These are phyloP conservation scores for Nannizzia gypsea DNA, from an alignment of 2,329 filamentous ascomycete genomes.

Conservation along the genomic window DNA sequence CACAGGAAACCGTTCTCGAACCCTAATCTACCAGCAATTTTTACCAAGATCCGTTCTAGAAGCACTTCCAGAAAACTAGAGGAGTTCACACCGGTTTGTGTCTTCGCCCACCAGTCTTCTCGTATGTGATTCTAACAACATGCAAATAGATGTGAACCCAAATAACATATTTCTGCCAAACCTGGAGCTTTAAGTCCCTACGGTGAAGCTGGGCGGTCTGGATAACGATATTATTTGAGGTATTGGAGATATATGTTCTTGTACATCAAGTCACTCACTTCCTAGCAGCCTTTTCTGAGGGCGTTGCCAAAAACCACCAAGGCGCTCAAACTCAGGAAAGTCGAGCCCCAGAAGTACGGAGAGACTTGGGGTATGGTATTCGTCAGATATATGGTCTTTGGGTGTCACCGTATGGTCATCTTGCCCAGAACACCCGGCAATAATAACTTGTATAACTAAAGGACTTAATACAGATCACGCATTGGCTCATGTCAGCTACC, in stretches of 20 bases:
- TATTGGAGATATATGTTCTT: not conserved
- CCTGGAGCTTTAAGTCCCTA: not conserved
- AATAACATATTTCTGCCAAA: not conserved
- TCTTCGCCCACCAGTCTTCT: not conserved
- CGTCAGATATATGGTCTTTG: too few relatives aligned
- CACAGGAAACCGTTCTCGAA: constrained; percentile 13
- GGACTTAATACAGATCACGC: too few relatives aligned
- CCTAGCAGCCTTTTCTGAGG: not conserved
- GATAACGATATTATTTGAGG: constrained; percentile 8
- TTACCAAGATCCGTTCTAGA: constrained; percentile 9
- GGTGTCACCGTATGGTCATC: too few relatives aligned
- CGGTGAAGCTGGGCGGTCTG: constrained; percentile 6
- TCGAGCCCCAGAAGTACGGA: not conserved
- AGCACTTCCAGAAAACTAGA: not conserved
- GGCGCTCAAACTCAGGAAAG: not conserved
- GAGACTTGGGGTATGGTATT: too few relatives aligned
- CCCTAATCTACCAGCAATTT: constrained; percentile 9
- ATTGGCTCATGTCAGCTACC: too few relatives aligned
- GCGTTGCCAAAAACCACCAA: not conserved
- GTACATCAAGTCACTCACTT: not conserved
- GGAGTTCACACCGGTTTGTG: not conserved
- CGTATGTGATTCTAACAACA: not conserved
- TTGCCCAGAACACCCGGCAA: too few relatives aligned
- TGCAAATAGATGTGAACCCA: not conserved
- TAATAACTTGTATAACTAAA: too few relatives aligned